Base-by-base conservation (phyloP, 192 early-diverging fungal species). In the Mortierella hygrophila region DNA sequence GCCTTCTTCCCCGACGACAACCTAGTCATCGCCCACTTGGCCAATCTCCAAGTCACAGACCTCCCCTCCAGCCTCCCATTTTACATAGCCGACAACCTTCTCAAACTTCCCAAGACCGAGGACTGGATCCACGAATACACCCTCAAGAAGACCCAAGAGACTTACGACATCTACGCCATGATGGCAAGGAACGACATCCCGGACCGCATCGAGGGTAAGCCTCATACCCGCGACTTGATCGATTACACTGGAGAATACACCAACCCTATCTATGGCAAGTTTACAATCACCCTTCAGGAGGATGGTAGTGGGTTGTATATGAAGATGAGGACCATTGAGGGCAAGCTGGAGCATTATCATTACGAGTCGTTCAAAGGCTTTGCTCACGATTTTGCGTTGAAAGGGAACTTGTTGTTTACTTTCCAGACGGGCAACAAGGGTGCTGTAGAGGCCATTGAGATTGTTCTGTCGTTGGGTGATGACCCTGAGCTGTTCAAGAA, bases 1-100 rank as follows among this genome's bases (percentile, higher is more conserved):
- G 75, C 75, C n/a, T 68, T 82, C 18, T 76, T 82, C 81, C 81
- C 81, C 29, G 81, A 82, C 71, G 38, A 74, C 15, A 75, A 82
- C 32, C 57, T 82, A 9, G 81, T 82, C 11, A 37, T 82, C 65
- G 70, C 81, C n/a, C 42, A 46, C 46, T 44, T 82, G 23, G n/a
- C 81, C 20, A 82, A 82, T 47, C 72, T 72, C 4, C 37, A 68
- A 37, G 16, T 60, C n/a, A 41, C 72, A 16, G 42, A 46, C 6
- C 41, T 72, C 11, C 72, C 81, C 9, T 47, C 23, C 37, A 47
- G 32, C 20, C 52, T 76, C 11, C 54, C 68, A 6, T 82, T 72
- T 55, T 69, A 75, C 54, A 46, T 82, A 16, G 81, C 81, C 23
- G 81, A 82, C 29, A 54, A 72, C 70, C 44, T 82, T 20, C 35